phyloP scores from a whole-genome alignment of 371 early-diverging fungal species.

The Mucor circinelloides region DNA sequence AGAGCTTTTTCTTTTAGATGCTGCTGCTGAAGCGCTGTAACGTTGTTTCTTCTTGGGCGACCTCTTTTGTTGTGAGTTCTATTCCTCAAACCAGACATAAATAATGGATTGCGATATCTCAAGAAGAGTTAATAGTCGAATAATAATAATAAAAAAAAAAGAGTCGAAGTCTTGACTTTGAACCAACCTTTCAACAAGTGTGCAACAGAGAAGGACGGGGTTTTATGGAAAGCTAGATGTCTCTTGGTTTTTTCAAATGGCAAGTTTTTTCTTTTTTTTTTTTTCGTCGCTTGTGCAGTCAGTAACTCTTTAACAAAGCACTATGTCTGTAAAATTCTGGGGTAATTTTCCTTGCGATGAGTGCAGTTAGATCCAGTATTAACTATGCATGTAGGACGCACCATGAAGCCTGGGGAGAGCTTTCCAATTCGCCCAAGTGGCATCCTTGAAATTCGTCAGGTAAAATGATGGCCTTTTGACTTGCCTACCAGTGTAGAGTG shows the following conservation, averaged over 20 bases:
- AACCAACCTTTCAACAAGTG: too few relatives aligned
- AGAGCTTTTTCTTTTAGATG: constrained; percentile 53
- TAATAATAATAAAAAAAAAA: neutral
- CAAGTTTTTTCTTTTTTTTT: neutral
- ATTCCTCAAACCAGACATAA: neutral
- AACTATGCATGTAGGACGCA: neutral
- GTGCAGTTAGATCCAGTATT: too few relatives aligned
- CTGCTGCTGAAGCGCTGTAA: neutral
- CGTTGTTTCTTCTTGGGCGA: constrained; percentile 10
- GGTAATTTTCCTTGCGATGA: neutral
- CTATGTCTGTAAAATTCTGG: constrained; percentile 1
- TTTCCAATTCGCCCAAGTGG: neutral
- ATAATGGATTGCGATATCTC: neutral
- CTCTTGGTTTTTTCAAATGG: neutral
- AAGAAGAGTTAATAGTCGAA: neutral
- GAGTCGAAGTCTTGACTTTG: neutral
- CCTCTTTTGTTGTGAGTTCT: constrained; percentile 6
- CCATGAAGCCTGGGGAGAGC: constrained; percentile 11
- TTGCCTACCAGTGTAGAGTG: neutral
- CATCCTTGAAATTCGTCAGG: constrained; percentile 8
- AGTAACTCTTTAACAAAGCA: neutral
- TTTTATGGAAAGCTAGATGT: neutral
- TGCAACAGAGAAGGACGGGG: neutral
- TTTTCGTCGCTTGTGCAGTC: too few relatives aligned
- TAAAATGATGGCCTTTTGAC: neutral